Evolutionary conservation across 805 yeast genomes (phyloP), one percentile per base, ranked within the genome.

Genomic region (Wickerhamiella parazyma): DNA sequence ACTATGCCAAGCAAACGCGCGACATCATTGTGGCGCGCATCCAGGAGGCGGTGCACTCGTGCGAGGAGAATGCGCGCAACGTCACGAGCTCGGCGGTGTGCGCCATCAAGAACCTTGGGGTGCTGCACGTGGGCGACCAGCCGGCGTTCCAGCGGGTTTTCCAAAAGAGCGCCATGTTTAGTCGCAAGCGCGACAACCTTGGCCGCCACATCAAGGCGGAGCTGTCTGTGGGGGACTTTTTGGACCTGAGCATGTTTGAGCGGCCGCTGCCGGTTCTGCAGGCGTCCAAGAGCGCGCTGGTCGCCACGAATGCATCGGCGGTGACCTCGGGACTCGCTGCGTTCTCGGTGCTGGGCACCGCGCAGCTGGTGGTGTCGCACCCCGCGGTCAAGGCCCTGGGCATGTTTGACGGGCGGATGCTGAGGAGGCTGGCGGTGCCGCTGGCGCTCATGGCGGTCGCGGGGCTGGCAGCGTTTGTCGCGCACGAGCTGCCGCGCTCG

Each of bases 401-500:
- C n/a, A 5, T 31, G 4, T 18, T 39, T 22, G 34, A 36, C 18
- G 29, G 51, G 19, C 26, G 45, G 12, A 42, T 40, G 1, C 34
- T 50, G 20, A 68, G 63, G 45, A 67, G 66, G 36, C 57, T 79
- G n/a, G 68, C 72, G 0, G 58, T 72, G 0, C 87, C 93, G 0
- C 38, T 75, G 0, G 46, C 70, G 0, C 50, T 76, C 2, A 67
- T 75, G 7, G 70, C 71, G 1, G 63, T 73, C 4, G 70, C 75
- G 1, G 65, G 75, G 11, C 68, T 80, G 0, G 63, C 72, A 0
- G 73, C 75, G 33, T 85, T 82, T 54, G 58, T 86, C 45, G 64
- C 85, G 16, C 67, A 70, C 47, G 97, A 91, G 59, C 75, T 93
- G 11, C 96, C 96, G 2, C 74, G 80, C 53, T 94, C 96, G 0